These are phyloP conservation scores for Kwoniella newhampshirensis DNA, from an alignment of 768 basidiomycete species.

Conservation along the genomic window DNA sequence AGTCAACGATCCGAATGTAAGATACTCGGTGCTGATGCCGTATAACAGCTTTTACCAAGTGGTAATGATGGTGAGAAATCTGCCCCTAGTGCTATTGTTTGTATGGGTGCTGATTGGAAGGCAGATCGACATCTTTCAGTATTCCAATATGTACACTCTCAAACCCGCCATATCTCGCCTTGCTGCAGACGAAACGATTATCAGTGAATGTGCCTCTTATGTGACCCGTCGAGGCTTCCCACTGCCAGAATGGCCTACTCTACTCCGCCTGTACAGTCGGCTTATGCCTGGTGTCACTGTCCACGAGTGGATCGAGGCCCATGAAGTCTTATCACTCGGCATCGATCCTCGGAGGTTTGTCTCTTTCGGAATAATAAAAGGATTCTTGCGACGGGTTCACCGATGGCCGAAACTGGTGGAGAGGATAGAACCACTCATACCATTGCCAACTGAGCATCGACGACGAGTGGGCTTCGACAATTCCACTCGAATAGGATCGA, in stretches of 20 bases:
- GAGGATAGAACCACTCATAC: slow-evolving; percentile 30
- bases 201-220: slow-evolving; percentile 87
- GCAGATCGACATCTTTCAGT: slow-evolving; percentile 89
- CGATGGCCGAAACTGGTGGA: slow-evolving; percentile 72
- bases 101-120: slow-evolving; percentile 5
- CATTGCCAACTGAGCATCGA: slow-evolving; percentile 20
- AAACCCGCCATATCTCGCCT: slow-evolving; percentile 83
- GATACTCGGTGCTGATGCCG: background rate
- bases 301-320: slow-evolving; percentile 79
- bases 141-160: slow-evolving; percentile 94
- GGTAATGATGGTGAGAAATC: slow-evolving; percentile 66
- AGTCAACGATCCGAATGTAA: slow-evolving; percentile 42
- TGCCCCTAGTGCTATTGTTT: background rate
- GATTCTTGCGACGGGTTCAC: slow-evolving; percentile 87
- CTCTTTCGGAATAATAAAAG: slow-evolving; percentile 98
- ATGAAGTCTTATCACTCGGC: slow-evolving; percentile 68
- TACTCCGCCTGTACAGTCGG: slow-evolving; percentile 81
- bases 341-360: slow-evolving; percentile 93
- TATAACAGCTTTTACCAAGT: slow-evolving; percentile 78
- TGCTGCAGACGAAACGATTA: slow-evolving; percentile 77
- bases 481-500: slow-evolving; percentile 26
- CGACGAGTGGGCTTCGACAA: slow-evolving; percentile 45
- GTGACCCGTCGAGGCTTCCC: slow-evolving; percentile 73
- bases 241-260: slow-evolving; percentile 80
- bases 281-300: slow-evolving; percentile 79